Evolutionary conservation across 306 rosid genomes (phyloP).

Genomic region (Pueraria montana): DNA sequence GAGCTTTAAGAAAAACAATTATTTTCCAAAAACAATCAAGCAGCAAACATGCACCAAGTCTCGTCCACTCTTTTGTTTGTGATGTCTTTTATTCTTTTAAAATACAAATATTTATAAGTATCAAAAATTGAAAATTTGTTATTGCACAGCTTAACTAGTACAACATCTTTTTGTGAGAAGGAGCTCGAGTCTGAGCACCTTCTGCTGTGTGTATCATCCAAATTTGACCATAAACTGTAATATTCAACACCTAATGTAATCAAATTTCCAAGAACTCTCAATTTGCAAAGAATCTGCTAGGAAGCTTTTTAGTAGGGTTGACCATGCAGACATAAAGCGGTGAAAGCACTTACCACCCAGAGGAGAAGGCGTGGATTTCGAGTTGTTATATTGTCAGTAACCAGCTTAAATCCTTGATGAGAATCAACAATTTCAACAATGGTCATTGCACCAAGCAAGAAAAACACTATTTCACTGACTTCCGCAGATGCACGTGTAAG

Average conservation of each 20-base stretch:
- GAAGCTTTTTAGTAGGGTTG: constrained; percentile 28
- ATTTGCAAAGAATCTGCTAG: constrained; percentile 4
- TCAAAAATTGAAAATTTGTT: neutral
- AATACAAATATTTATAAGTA: too few species aligned
- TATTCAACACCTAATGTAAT: constrained; percentile 16
- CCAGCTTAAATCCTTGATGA: constrained; percentile 98
- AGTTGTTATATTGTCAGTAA: constrained; percentile 91
- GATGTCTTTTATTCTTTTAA: constrained; percentile 6
- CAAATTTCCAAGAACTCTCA: constrained; percentile 28
- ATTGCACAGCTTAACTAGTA: constrained; percentile 1
- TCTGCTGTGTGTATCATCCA: constrained; percentile 11
- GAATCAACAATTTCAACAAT: constrained; percentile 93
- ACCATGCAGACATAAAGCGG: constrained; percentile 41
- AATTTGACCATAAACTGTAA: constrained; percentile 3
- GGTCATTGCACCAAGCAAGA: constrained; percentile 98
- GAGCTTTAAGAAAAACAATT: neutral
- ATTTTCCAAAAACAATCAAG: neutral
- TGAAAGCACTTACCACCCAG: constrained; percentile 87
- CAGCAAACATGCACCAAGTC: neutral
- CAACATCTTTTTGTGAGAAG: neutral
- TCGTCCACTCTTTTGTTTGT: constrained; percentile 13
- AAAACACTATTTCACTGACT: constrained; percentile 97
- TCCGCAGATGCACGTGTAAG: constrained; percentile 86
- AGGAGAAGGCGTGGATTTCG: constrained; percentile 90
- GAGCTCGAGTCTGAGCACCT: constrained; percentile 26